Evolutionary conservation across 306 rosid genomes (phyloP), one percentile per base, ranked within the genome.

Genomic region (Heteromeles arbutifolia): DNA sequence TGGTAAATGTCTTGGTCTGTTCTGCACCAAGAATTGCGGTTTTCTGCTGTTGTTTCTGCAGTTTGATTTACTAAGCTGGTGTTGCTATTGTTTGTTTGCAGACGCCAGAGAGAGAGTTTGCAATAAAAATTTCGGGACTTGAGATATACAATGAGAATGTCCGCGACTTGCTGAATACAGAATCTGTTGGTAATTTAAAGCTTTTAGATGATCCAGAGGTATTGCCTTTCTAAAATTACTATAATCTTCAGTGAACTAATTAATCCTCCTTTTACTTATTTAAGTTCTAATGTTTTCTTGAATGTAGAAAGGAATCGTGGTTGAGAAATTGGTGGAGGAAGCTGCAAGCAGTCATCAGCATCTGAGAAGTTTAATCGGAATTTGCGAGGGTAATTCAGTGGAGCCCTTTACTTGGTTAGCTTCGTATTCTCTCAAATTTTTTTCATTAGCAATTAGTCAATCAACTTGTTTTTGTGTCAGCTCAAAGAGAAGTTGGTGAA

Each of bases 401-500:
- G 65, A 37, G 45, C 50, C 59, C 70, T 65, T 57, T 54, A 45
- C 54, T 74, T 61, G 70, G 15, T 43, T 26, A 59, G 45, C 24
- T 59, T 21, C 61, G 76, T 71, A 71, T 28, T 37, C 41, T 37
- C 41, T 7, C 9, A 37, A 37, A 1, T 32, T 75, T 56, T 37
- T 62, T 44, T 32, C 54, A 52, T 61, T 13, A 48, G 54, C 18
- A 48, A 48, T 3, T 48, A n/a, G 8, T 24, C 22, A 53, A 53
- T 72, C 75, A 58, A 37, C 73, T 69, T 39, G 66, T 13, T 52
- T 63, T 73, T 71, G 75, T 80, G 41, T 80, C 79, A 93, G 98
- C 98, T 70, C 98, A 93, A 89, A 88, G 97, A 86, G 97, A 93
- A 81, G 98, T 93, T 28, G 98, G 98, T 3, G 98, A 93, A 88